These are phyloP conservation scores for Glycine tomentella DNA, from an alignment of 306 rosid genomes.

Conservation along the genomic window DNA sequence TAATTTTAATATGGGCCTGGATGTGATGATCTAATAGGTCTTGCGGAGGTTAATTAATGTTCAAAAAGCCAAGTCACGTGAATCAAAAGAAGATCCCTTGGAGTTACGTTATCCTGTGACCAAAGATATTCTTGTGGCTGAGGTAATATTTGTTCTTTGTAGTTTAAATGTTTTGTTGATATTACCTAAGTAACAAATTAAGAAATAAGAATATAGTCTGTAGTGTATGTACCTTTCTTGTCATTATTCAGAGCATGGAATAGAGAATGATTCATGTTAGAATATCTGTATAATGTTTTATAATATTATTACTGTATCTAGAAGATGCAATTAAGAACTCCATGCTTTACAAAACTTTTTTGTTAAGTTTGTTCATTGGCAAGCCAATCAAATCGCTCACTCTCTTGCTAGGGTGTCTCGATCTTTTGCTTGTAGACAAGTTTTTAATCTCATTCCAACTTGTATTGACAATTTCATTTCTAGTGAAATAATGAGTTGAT, in stretches of 20 bases:
- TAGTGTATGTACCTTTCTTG: background rate
- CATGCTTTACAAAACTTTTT: too few relatives aligned
- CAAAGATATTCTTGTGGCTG: slow-evolving; percentile 71
- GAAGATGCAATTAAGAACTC: too few relatives aligned
- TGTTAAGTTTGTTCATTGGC: too few relatives aligned
- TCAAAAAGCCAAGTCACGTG: slow-evolving; percentile 57
- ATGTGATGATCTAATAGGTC: slow-evolving; percentile 59
- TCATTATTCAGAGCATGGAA: background rate
- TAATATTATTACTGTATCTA: background rate
- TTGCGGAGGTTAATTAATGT: slow-evolving; percentile 73
- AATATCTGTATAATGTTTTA: background rate
- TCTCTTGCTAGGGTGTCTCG: too few relatives aligned
- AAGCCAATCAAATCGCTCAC: too few relatives aligned
- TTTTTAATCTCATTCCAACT: too few relatives aligned
- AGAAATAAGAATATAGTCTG: background rate
- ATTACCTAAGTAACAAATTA: slow-evolving; percentile 4
- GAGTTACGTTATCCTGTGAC: slow-evolving; percentile 71
- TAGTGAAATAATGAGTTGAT: too few relatives aligned
- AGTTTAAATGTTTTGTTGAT: slow-evolving; percentile 25
- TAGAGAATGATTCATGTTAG: background rate
- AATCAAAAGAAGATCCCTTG: slow-evolving; percentile 79
- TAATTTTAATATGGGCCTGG: slow-evolving; percentile 22
- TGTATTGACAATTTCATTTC: too few relatives aligned
- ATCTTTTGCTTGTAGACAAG: too few relatives aligned
- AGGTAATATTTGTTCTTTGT: slow-evolving; percentile 61